phyloP scores from a whole-genome alignment of 1,284 basidiomycete genomes.

The Flammula alnicola region DNA sequence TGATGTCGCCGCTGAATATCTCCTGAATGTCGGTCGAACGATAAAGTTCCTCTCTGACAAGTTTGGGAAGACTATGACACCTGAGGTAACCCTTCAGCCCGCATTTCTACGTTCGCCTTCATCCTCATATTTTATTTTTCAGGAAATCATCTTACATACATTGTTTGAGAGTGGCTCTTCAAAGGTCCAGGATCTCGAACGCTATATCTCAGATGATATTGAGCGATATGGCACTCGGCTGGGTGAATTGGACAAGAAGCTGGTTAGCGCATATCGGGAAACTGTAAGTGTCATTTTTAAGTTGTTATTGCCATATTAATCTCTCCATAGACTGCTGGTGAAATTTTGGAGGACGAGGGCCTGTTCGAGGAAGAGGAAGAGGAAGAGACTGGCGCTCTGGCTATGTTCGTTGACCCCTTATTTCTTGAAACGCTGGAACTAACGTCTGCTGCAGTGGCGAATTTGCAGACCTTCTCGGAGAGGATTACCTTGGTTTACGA shows the following conservation, averaged over 20 bases:
- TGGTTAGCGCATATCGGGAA: conserved; percentile 83
- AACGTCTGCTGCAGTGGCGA: conserved; percentile 62
- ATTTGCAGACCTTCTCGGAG: conserved; percentile 87
- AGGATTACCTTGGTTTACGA: conserved; percentile 91
- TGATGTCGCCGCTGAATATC: conserved; percentile 80
- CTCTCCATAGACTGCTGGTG: conserved; percentile 54
- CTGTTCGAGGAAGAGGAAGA: conserved; percentile 79
- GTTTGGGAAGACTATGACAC: conserved; percentile 76
- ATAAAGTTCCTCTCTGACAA: conserved; percentile 84
- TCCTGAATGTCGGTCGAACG: conserved; percentile 87
- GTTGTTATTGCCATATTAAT: conserved; percentile 8
- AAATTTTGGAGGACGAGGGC: conserved; percentile 76
- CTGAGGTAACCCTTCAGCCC: conserved; percentile 61
- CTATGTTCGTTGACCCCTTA: conserved; percentile 42
- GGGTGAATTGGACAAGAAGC: conserved; percentile 83
- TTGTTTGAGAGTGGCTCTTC: conserved; percentile 87
- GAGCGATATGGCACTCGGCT: conserved; percentile 81
- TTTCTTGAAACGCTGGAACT: not conserved
- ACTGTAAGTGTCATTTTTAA: conserved; percentile 52
- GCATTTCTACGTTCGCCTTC: not conserved
- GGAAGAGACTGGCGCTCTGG: conserved; percentile 75
- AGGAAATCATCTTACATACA: conserved; percentile 93
- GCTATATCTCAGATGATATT: conserved; percentile 90
- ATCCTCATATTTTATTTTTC: conserved; percentile 3
- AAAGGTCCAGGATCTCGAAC: conserved; percentile 77